Base-by-base conservation (phyloP, 768 basidiomycete genomes). In the Hypholoma fasciculare region DNA sequence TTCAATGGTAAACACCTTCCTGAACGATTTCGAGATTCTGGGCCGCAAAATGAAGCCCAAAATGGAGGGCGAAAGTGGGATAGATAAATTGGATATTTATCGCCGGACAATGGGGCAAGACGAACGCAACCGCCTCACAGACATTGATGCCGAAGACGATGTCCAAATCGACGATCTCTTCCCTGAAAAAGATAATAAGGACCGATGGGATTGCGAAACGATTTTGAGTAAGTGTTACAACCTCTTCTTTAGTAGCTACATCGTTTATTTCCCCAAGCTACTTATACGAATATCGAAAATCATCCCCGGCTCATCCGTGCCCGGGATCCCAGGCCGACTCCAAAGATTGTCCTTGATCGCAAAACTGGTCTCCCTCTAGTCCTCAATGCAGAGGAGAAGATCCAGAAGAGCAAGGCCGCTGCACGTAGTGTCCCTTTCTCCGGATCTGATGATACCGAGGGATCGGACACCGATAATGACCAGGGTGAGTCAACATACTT, bases 251-350 rank as follows among this genome's bases (percentile, higher is more conserved):
- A 26, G 2, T 52, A 34, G 6, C 30, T 34, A 34, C 9, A 34
- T 34, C 30, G 9, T 34, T 34, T 34, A 34, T 34, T 7, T 34
- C 6, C 6, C 30, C 30, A 7, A 97, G 96, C 90, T 8, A 98
- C 96, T 9, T 96, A 95, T 69, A 90, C 94, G n/a, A 99, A 97
- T 68, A 79, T 98, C 7, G 97, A 97, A 70, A 99, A 99, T 67
- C 97, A 98, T 69, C 97, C 97, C 0, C 85, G 89, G 8, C 76
- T 97, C 34, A 95, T 99, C 58, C 82, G 85, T 23, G 85, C 87
- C 17, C 78, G 87, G 36, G 80, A 85, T 58, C 67, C 73, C 40
- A 80, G 76, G 65, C 73, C 76, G 19, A 79, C 82, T 0, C 78
- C 87, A 0, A 89, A 84, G 70, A 92, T 96, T 61, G 67, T 71